These are phyloP conservation scores for Cryptococcus depauperatus DNA, from an alignment of 1,284 basidiomycete genomes.

Conservation along the genomic window DNA sequence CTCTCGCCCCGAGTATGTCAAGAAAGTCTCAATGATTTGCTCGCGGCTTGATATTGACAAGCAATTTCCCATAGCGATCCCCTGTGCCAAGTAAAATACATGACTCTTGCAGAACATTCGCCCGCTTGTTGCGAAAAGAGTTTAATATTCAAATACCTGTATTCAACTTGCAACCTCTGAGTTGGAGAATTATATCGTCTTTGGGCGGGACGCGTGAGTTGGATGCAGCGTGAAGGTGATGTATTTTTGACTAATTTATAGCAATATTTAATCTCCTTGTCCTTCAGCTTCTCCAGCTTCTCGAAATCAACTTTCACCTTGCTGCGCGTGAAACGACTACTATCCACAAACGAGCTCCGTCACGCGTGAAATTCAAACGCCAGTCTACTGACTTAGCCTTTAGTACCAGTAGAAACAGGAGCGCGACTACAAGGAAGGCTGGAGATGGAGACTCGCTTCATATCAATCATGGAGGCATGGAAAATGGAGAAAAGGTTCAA, in stretches of 20 bases:
- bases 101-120: constrained; percentile 16
- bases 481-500: not conserved
- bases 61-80: constrained; percentile 14
- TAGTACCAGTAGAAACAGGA: too few species aligned
- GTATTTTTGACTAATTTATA: constrained; percentile 18
- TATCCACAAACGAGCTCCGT: constrained; percentile 23
- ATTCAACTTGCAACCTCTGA: constrained; percentile 64
- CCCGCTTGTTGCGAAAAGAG: constrained; percentile 21
- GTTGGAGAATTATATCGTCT: constrained; percentile 66
- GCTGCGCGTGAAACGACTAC: constrained; percentile 30
- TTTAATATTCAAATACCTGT: constrained; percentile 66
- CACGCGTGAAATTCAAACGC: too few species aligned
- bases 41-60: not conserved
- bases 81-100: constrained; percentile 20
- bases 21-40: not conserved
- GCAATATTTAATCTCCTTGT: constrained; percentile 51
- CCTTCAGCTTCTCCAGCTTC: constrained; percentile 21
- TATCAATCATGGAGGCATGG: not conserved
- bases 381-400: too few species aligned
- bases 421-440: too few species aligned
- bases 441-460: too few species aligned
- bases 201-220: constrained; percentile 69
- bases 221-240: not conserved
- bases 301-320: constrained; percentile 33
- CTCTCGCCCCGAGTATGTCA: constrained; percentile 60